These are phyloP conservation scores for Cicer pinnatifidum DNA, from an alignment of 306 rosid species.

Conservation along the genomic window DNA sequence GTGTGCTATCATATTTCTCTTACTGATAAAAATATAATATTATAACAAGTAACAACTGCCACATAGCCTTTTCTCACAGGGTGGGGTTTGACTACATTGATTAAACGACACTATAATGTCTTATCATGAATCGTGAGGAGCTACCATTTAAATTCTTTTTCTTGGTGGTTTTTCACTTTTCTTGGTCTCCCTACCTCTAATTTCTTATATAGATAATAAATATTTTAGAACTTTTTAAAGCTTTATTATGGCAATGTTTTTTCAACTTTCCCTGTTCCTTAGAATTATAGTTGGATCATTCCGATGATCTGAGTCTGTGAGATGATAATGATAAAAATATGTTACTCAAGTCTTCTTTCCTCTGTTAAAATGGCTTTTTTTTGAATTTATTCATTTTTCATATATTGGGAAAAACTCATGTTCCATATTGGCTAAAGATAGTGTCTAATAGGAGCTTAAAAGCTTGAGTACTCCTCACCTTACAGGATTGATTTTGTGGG, in stretches of 20 bases:
- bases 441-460: neutral
- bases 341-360: slow-evolving; percentile 20
- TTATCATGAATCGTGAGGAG: neutral
- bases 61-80: neutral
- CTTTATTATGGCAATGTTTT: slow-evolving; percentile 1
- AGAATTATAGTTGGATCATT: neutral
- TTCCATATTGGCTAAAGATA: neutral
- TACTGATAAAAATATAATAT: neutral
- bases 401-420: neutral
- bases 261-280: neutral
- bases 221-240: slow-evolving; percentile 9
- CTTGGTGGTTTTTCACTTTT: neutral
- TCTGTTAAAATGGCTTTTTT: neutral
- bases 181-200: neutral
- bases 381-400: slow-evolving; percentile 3
- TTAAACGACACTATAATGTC: neutral
- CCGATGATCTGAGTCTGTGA: slow-evolving; percentile 12
- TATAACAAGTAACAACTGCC: neutral
- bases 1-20: neutral
- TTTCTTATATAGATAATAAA: neutral
- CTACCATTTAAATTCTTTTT: neutral
- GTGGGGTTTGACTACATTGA: neutral
- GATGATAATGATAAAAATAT: slow-evolving; percentile 19
- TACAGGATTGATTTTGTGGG: neutral
- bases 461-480: neutral